These are phyloP conservation scores for Lichtheimia ornata DNA, from an alignment of 371 early-diverging fungal genomes.

Conservation along the genomic window DNA sequence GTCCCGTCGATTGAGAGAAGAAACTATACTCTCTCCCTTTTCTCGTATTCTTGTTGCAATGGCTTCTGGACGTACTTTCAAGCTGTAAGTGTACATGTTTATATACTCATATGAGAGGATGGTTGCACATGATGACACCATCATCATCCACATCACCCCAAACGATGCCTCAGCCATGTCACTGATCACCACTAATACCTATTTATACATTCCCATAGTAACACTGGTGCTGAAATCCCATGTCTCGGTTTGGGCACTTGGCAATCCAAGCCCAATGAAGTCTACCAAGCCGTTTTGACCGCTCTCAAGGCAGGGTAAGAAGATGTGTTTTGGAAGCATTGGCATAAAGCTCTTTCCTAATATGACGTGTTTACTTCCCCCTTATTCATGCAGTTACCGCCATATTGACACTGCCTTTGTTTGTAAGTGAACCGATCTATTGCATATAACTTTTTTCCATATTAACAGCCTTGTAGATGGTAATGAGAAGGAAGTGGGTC, in stretches of 20 bases:
- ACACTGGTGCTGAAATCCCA: conserved; percentile 37
- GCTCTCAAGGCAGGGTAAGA: conserved; percentile 40
- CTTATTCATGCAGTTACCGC: conserved; percentile 27
- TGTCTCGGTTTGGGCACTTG: conserved; percentile 44
- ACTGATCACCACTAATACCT: too few species aligned
- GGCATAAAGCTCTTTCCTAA: not conserved
- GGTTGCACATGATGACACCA: not conserved
- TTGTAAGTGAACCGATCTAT: conserved; percentile 17
- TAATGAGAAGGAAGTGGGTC: conserved; percentile 79
- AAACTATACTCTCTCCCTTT: not conserved
- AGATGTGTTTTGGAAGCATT: not conserved
- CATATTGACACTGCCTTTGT: conserved; percentile 61
- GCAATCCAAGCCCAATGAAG: conserved; percentile 47
- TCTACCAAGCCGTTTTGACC: conserved; percentile 33
- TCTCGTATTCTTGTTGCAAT: conserved; percentile 1
- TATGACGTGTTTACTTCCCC: not conserved
- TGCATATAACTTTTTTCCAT: not conserved
- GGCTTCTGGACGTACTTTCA: conserved; percentile 20
- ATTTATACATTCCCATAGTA: conserved; percentile 11
- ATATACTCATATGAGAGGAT: not conserved
- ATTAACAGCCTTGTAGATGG: conserved; percentile 31
- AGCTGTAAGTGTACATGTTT: conserved; percentile 14
- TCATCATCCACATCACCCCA: too few species aligned
- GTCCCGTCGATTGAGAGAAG: too few species aligned
- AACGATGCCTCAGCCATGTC: too few species aligned